Evolutionary conservation across 2,329 filamentous ascomycete species (phyloP).

Genomic region (Penicillium nordicum): DNA sequence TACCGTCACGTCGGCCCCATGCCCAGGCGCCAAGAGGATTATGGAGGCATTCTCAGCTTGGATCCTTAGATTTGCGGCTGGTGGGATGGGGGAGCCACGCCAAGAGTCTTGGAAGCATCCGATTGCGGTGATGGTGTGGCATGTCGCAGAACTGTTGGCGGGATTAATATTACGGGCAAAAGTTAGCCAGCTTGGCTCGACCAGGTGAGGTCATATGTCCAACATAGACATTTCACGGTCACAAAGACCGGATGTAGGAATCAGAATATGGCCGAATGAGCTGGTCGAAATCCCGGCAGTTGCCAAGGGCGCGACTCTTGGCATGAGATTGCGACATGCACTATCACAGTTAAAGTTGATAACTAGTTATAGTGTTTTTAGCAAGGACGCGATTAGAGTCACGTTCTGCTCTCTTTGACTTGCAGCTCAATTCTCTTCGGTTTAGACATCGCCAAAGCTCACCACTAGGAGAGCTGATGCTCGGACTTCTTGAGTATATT

Average conservation of each 20-base stretch:
- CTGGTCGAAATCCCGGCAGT: background rate
- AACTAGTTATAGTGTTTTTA: background rate
- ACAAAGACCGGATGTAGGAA: background rate
- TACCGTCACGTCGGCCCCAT: background rate
- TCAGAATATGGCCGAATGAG: background rate
- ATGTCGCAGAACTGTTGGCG: background rate
- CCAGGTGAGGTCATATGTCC: background rate
- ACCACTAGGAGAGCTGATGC: too few species aligned
- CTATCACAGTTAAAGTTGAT: background rate
- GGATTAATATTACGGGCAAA: background rate
- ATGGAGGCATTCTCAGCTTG: background rate
- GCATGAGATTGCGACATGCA: background rate
- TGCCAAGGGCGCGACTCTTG: constrained; percentile 1
- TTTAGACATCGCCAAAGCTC: background rate
- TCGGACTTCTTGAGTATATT: too few species aligned
- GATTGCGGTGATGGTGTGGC: background rate
- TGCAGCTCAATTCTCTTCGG: background rate
- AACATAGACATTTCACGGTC: background rate
- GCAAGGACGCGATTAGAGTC: background rate
- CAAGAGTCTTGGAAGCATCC: constrained; percentile 10
- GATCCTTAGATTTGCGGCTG: background rate
- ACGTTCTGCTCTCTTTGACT: background rate
- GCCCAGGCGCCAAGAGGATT: constrained; percentile 11
- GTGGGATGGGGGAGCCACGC: background rate
- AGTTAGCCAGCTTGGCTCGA: background rate